Evolutionary conservation across 2,329 filamentous ascomycete genomes (phyloP).

Genomic region (Pleomassaria siparia): DNA sequence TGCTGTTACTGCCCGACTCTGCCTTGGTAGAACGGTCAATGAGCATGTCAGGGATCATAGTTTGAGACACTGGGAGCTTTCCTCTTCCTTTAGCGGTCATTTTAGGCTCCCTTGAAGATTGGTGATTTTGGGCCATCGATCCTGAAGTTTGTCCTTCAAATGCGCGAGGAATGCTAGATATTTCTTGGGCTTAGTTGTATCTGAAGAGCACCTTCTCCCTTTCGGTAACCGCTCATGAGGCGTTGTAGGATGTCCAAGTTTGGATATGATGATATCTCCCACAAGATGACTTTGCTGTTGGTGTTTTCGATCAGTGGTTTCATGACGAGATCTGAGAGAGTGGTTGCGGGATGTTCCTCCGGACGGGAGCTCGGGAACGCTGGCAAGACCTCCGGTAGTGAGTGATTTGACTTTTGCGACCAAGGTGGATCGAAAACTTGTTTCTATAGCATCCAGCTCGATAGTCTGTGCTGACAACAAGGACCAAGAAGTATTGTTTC

Average conservation of each 20-base stretch:
- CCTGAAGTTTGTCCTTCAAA: constrained; percentile 9
- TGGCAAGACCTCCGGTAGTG: constrained; percentile 18
- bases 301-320: background rate
- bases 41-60: background rate
- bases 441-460: constrained; percentile 19
- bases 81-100: background rate
- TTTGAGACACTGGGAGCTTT: constrained; percentile 1
- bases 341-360: constrained; percentile 13
- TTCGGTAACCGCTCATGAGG: background rate
- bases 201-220: background rate
- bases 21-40: background rate
- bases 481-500: constrained; percentile 27
- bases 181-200: background rate
- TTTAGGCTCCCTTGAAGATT: background rate
- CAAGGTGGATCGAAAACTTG: constrained; percentile 18
- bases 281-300: background rate
- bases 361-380: constrained; percentile 18
- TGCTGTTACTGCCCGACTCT: background rate
- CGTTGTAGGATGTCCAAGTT: background rate
- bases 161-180: background rate
- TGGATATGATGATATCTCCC: background rate
- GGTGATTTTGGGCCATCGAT: constrained; percentile 5
- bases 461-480: constrained; percentile 23
- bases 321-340: constrained; percentile 2
- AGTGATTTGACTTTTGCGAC: constrained; percentile 23